Percentiles rank a stretch among this genome's conserved stretches.
phyloP scores from a whole-genome alignment of 148 eudicot genomes.

The Fallopia convolvulus region DNA sequence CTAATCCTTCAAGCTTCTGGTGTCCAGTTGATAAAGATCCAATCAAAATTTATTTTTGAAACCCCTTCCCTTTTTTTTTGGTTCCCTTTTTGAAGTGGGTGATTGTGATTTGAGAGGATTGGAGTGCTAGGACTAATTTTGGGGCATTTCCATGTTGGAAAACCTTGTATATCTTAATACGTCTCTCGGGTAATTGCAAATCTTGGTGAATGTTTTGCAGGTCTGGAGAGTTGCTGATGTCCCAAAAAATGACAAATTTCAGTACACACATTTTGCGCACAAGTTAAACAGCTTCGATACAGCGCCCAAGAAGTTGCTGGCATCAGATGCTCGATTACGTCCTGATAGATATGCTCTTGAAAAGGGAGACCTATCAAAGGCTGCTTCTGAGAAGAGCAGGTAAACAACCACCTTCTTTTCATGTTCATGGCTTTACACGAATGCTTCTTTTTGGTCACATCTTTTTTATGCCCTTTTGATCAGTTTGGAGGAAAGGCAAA shows the following conservation, averaged over 20 bases:
- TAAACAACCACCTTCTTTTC: conserved; percentile 10
- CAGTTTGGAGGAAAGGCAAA: conserved; percentile 75
- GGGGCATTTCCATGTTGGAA: background rate
- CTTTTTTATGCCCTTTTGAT: background rate
- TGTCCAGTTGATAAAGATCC: background rate
- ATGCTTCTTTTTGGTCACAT: background rate
- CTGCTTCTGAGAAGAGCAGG: conserved; percentile 77
- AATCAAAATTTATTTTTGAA: background rate
- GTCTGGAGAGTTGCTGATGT: conserved; percentile 59
- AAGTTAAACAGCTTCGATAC: conserved; percentile 72
- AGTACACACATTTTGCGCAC: conserved; percentile 71
- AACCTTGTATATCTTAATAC: too few relatives aligned
- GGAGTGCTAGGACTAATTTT: too few relatives aligned
- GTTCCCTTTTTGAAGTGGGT: too few relatives aligned
- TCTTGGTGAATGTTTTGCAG: conserved; percentile 22
- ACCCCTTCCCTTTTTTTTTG: too few relatives aligned
- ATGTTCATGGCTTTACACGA: background rate
- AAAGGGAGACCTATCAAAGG: conserved; percentile 55
- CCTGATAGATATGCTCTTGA: conserved; percentile 79
- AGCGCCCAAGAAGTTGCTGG: conserved; percentile 61
- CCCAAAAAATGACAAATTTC: conserved; percentile 59
- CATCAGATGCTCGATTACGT: conserved; percentile 77
- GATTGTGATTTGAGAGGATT: too few relatives aligned
- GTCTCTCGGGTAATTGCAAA: background rate
- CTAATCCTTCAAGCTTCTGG: background rate